Evolutionary conservation across 768 basidiomycete genomes (phyloP).

Genomic region (Mycena polygramma): DNA sequence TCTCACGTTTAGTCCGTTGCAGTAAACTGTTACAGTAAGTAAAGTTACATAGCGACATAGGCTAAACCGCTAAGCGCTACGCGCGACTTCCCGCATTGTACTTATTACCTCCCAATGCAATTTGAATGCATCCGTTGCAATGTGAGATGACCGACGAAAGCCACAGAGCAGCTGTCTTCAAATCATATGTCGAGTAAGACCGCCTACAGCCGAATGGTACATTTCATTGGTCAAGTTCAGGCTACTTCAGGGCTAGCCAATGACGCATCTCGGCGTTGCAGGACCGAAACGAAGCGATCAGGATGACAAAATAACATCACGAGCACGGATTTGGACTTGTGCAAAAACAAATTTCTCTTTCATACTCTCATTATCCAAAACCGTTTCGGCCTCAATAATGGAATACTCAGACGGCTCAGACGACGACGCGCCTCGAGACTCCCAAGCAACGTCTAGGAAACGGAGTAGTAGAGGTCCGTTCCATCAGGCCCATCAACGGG

Average conservation of each 20-base stretch:
- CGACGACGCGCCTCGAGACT: slow-evolving; percentile 61
- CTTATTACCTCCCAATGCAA: slow-evolving; percentile 2
- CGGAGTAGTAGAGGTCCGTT: slow-evolving; percentile 72
- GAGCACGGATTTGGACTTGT: slow-evolving; percentile 32
- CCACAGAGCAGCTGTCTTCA: too few species aligned
- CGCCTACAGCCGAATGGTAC: too few species aligned
- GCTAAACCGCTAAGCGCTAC: not conserved
- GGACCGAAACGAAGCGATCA: too few species aligned
- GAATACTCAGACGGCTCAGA: slow-evolving; percentile 74
- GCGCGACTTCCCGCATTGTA: slow-evolving; percentile 6
- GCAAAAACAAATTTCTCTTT: too few species aligned
- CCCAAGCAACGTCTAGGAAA: slow-evolving; percentile 62
- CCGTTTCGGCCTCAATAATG: slow-evolving; percentile 49
- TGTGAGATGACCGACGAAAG: too few species aligned
- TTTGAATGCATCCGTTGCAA: too few species aligned
- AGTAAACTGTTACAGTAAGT: slow-evolving; percentile 66
- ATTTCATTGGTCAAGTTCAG: too few species aligned
- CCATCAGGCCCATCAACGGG: slow-evolving; percentile 26
- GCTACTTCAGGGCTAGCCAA: too few species aligned
- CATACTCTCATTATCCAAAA: slow-evolving; percentile 14
- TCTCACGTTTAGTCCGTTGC: slow-evolving; percentile 87
- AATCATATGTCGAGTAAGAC: too few species aligned
- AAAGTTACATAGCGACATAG: slow-evolving; percentile 33
- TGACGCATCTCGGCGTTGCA: too few species aligned
- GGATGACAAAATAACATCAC: not conserved